A percentile compares a stretch with the other conserved stretches of the same genome.
Evolutionary conservation across 176 grass and related monocot genomes (phyloP).

Genomic region (Neostapfia colusana): DNA sequence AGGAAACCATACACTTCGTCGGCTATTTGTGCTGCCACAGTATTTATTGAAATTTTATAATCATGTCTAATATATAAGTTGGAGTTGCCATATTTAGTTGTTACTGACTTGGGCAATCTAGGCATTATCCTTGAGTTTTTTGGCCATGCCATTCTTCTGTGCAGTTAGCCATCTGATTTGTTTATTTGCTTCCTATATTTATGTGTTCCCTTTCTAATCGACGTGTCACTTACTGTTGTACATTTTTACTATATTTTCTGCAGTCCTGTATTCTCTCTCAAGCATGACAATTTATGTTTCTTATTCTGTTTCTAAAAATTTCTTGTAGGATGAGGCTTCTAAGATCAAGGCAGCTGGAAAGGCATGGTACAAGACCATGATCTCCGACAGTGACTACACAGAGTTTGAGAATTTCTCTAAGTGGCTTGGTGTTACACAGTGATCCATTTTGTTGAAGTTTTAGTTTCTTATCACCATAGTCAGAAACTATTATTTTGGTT

Average conservation of each 20-base stretch:
- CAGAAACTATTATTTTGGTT: slow-evolving; percentile 26
- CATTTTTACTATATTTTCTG: no score
- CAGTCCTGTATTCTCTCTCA: no score
- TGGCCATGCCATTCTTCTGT: background rate
- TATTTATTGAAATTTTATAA: background rate
- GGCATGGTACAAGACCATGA: slow-evolving; percentile 82
- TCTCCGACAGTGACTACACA: slow-evolving; percentile 69
- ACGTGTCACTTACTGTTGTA: no score
- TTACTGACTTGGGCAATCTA: background rate
- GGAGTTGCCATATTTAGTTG: no score
- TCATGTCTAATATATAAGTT: no score
- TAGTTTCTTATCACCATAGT: background rate
- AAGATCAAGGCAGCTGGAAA: slow-evolving; percentile 69
- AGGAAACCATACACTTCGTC: background rate
- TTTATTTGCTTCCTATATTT: background rate
- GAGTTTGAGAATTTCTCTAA: slow-evolving; percentile 82
- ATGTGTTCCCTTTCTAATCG: background rate
- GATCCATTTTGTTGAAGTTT: slow-evolving; percentile 24
- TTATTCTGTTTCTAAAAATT: background rate
- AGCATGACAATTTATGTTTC: background rate
- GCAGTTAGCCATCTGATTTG: background rate
- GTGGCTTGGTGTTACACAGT: slow-evolving; percentile 81
- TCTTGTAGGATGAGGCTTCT: slow-evolving; percentile 43
- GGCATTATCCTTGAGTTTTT: background rate
- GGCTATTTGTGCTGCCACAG: background rate